Evolutionary conservation across 2,329 filamentous ascomycete genomes (phyloP).

Genomic region (Lachnellula arida): DNA sequence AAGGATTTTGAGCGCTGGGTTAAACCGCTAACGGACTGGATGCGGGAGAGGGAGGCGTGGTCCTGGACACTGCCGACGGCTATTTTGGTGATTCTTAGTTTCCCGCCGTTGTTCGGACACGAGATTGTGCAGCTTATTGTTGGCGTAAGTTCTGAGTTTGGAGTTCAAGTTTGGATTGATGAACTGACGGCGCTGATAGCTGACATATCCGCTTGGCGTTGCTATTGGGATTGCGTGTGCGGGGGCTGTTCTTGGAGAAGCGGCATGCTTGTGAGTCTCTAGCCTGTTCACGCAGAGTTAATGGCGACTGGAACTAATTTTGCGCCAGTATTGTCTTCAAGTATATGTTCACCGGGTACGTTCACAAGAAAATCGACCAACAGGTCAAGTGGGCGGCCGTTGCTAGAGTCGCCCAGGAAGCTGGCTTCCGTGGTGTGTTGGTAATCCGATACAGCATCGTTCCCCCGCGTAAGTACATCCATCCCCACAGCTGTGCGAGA

Average conservation of each 20-base stretch:
- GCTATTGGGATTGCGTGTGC: slow-evolving; percentile 16
- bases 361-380: slow-evolving; percentile 12
- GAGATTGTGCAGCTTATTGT: slow-evolving; percentile 15
- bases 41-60: slow-evolving; percentile 10
- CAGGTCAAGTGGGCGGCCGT: slow-evolving; percentile 16
- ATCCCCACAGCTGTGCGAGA: not conserved
- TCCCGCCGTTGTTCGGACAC: slow-evolving; percentile 16
- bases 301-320: not conserved
- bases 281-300: not conserved
- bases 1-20: slow-evolving; percentile 13
- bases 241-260: slow-evolving; percentile 14
- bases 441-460: slow-evolving; percentile 18
- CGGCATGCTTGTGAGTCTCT: slow-evolving; percentile 14
- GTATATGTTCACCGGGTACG: slow-evolving; percentile 9
- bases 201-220: slow-evolving; percentile 14
- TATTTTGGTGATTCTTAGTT: slow-evolving; percentile 15
- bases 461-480: slow-evolving; percentile 12
- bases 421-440: slow-evolving; percentile 15
- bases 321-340: slow-evolving; percentile 12
- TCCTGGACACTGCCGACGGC: slow-evolving; percentile 10
- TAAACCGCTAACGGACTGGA: slow-evolving; percentile 13
- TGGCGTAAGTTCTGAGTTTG: slow-evolving; percentile 6
- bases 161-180: no score
- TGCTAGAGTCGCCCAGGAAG: slow-evolving; percentile 12
- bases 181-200: not conserved